Evolutionary conservation across 371 early-diverging fungal species (phyloP).

Genomic region (Dinochytrium kinnereticum): DNA sequence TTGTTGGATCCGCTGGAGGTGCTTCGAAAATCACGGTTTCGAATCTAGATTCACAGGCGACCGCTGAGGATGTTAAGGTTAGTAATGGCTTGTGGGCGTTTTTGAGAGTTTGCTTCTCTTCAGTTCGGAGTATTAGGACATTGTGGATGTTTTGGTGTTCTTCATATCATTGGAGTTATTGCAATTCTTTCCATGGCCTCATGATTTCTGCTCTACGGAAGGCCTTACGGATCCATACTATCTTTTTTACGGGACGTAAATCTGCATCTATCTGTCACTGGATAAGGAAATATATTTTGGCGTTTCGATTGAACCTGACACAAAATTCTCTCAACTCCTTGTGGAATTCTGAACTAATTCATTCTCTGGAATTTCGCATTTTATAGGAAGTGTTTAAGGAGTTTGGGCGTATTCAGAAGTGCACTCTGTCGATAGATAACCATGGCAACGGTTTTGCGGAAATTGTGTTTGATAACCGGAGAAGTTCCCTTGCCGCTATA

Average conservation of each 20-base stretch:
- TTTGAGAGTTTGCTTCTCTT: neutral
- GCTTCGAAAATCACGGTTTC: constrained; percentile 5
- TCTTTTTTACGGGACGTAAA: no score
- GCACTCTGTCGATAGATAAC: neutral
- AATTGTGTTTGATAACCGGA: constrained; percentile 15
- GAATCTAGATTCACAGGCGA: constrained; percentile 9
- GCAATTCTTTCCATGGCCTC: no score
- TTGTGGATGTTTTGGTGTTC: no score
- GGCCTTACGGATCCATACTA: no score
- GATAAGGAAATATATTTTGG: no score
- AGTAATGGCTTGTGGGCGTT: neutral
- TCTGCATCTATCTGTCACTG: no score
- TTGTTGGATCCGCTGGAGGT: constrained; percentile 5
- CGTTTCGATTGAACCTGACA: neutral
- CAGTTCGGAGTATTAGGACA: constrained; percentile 1
- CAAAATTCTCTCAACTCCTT: neutral
- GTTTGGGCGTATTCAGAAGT: constrained; percentile 8
- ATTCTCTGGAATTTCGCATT: neutral
- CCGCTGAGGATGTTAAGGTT: constrained; percentile 17
- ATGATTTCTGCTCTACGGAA: no score
- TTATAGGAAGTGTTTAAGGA: constrained; percentile 4
- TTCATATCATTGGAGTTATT: no score
- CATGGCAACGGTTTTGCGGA: constrained; percentile 9
- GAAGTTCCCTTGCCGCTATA: constrained; percentile 15
- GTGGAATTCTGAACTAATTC: neutral